These are phyloP conservation scores for Amanita pallidorosea DNA, from an alignment of 768 basidiomycete species.

Conservation along the genomic window DNA sequence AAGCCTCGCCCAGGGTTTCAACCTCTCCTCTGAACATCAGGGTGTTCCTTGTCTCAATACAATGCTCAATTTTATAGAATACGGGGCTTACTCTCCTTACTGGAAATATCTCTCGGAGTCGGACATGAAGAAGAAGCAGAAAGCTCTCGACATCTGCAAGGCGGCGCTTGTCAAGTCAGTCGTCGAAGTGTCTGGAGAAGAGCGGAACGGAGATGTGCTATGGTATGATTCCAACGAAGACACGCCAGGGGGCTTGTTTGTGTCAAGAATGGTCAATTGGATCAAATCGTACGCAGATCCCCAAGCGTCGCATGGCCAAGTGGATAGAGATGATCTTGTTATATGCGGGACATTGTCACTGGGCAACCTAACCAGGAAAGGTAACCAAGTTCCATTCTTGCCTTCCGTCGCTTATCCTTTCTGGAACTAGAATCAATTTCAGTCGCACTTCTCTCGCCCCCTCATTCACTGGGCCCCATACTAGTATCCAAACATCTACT, in stretches of 20 bases:
- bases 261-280: constrained; percentile 69
- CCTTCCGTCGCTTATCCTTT: constrained; percentile 1
- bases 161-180: constrained; percentile 78
- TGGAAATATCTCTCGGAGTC: constrained; percentile 46
- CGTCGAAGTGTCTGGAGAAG: constrained; percentile 79
- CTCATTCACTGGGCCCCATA: constrained; percentile 51
- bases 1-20: constrained; percentile 56
- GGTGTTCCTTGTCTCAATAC: constrained; percentile 47
- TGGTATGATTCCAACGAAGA: constrained; percentile 54
- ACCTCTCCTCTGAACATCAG: constrained; percentile 45
- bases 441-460: constrained; percentile 50
- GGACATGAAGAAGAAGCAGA: constrained; percentile 51
- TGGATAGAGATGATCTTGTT: constrained; percentile 56
- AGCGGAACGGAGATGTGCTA: constrained; percentile 65
- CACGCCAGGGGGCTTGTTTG: constrained; percentile 59
- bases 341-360: constrained; percentile 78
- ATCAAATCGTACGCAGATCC: constrained; percentile 42
- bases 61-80: constrained; percentile 68
- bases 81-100: constrained; percentile 52
- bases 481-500: constrained; percentile 49
- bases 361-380: constrained; percentile 72
- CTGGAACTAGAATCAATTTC: constrained; percentile 42
- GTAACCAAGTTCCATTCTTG: constrained; percentile 25
- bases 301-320: constrained; percentile 10
- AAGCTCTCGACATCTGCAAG: constrained; percentile 73